phyloP scores from a whole-genome alignment of 495 filamentous ascomycete species.

The Lichenothelia convexa region DNA sequence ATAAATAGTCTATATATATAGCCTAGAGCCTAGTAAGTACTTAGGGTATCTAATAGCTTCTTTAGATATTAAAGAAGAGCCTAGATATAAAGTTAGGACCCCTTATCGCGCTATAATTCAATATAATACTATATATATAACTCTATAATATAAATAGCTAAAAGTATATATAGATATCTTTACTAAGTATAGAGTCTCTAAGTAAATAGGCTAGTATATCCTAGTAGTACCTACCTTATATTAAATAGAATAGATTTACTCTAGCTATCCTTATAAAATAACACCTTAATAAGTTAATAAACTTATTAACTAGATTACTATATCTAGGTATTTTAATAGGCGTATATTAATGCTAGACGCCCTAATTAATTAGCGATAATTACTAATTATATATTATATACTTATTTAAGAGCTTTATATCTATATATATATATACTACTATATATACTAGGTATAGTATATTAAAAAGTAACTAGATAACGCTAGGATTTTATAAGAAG shows the following conservation, averaged over 20 bases:
- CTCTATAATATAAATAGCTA: neutral
- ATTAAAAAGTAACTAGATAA: neutral
- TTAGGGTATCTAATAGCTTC: no score
- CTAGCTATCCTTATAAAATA: neutral
- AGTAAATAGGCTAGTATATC: neutral
- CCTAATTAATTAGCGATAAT: neutral
- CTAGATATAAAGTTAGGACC: no score
- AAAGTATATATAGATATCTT: neutral
- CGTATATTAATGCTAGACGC: no score
- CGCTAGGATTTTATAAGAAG: neutral
- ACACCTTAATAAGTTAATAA: neutral
- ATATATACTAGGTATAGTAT: neutral
- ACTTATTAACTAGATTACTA: neutral
- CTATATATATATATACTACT: neutral
- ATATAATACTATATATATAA: neutral
- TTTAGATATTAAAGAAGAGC: no score
- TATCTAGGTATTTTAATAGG: neutral
- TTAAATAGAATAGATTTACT: neutral
- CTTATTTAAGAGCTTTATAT: neutral
- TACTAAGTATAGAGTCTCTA: no score
- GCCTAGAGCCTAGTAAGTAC: no score
- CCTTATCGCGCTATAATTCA: no score
- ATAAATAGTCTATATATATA: no score
- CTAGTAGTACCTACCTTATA: neutral
- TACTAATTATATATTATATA: neutral